Percentiles rank a stretch among this genome's conserved stretches.
These are phyloP conservation scores for Cryptosporidium sp. DNA, from an alignment of 169 alveolate genomes.

Conservation along the genomic window DNA sequence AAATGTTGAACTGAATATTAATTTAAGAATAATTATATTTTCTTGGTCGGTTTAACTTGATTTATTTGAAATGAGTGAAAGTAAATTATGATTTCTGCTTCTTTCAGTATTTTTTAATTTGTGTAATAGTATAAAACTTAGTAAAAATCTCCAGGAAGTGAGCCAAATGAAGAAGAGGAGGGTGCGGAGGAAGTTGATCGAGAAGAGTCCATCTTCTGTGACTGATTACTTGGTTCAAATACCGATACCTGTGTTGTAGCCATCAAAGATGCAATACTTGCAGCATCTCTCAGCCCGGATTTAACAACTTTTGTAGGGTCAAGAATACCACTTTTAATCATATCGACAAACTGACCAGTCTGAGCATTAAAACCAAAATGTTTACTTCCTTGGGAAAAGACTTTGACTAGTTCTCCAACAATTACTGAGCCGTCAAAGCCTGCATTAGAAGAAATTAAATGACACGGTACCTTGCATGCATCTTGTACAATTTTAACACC, in stretches of 20 bases:
- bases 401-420: conserved; percentile 93
- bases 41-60: not conserved
- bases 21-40: not conserved
- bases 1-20: not conserved
- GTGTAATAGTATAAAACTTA: too few relatives aligned
- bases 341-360: conserved; percentile 93
- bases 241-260: conserved; percentile 97
- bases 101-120: not conserved
- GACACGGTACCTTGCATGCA: conserved; percentile 96
- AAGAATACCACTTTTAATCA: conserved; percentile 94
- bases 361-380: conserved; percentile 96
- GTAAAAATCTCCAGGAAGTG: not conserved
- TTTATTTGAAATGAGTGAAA: not conserved
- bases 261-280: conserved; percentile 97
- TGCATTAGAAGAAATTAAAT: conserved; percentile 97
- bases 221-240: conserved; percentile 83
- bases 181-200: not conserved
- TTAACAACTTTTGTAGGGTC: conserved; percentile 99
- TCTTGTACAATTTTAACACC: conserved; percentile 95
- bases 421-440: conserved; percentile 98
- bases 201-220: not conserved
- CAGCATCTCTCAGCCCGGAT: conserved; percentile 97
- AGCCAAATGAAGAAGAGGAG: conserved; percentile 4
- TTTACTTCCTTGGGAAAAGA: conserved; percentile 77
- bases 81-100: not conserved